These are phyloP conservation scores for Batkoa obscura DNA, from an alignment of 371 early-diverging fungal species.

Conservation along the genomic window DNA sequence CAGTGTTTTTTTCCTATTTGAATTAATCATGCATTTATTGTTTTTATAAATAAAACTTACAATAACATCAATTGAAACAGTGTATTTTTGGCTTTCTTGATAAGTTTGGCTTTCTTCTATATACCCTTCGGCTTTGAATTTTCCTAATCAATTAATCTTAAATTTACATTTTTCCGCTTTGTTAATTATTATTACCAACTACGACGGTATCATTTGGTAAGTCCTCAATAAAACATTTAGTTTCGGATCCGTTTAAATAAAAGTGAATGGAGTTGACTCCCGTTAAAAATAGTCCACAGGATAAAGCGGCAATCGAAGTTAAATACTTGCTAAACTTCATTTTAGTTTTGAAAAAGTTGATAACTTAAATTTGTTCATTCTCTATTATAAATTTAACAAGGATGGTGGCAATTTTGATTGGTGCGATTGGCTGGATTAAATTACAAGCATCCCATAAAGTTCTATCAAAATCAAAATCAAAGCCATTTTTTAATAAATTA, in stretches of 20 bases:
- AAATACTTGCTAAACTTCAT: no score
- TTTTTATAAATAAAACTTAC: background rate
- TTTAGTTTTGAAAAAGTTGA: no score
- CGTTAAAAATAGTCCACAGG: background rate
- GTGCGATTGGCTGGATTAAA: background rate
- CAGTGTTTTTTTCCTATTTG: background rate
- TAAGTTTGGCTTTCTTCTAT: background rate
- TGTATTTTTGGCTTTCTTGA: background rate
- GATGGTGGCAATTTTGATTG: background rate
- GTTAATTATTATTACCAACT: constrained; percentile 26
- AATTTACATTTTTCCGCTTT: background rate
- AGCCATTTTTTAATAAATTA: background rate
- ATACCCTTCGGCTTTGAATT: background rate
- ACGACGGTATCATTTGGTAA: constrained; percentile 78
- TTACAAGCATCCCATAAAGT: background rate
- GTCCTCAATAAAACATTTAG: constrained; percentile 88
- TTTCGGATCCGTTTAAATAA: constrained; percentile 69
- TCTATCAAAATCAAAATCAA: background rate
- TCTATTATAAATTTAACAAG: no score
- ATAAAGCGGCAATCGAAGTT: background rate
- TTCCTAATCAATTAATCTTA: background rate
- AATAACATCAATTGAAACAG: background rate
- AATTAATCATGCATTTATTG: background rate
- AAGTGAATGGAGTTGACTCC: constrained; percentile 28
- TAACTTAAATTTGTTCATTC: no score